A percentile compares a stretch with the other conserved stretches of the same genome.
Evolutionary conservation across 1,284 basidiomycete species (phyloP).

Genomic region (Singerocomus inundabilis): DNA sequence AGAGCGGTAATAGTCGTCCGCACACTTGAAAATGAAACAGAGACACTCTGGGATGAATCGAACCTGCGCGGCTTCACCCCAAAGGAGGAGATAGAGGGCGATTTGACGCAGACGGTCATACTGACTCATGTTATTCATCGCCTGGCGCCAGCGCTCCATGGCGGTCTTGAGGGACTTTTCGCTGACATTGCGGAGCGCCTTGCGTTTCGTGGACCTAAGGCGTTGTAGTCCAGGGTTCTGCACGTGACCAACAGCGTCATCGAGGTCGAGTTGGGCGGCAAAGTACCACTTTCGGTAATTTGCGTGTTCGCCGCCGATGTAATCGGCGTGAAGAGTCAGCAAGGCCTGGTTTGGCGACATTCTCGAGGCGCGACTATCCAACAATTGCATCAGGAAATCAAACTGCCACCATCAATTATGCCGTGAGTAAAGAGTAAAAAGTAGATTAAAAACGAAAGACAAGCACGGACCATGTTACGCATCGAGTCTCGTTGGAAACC

Average conservation of each 20-base stretch:
- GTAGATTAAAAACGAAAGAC: neutral
- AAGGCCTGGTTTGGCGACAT: slow-evolving; percentile 97
- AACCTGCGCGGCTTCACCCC: slow-evolving; percentile 98
- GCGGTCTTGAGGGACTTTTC: slow-evolving; percentile 90
- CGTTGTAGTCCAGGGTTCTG: slow-evolving; percentile 91
- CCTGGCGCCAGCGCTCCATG: slow-evolving; percentile 91
- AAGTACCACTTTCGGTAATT: slow-evolving; percentile 99
- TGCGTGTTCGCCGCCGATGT: slow-evolving; percentile 96
- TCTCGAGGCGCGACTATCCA: slow-evolving; percentile 94
- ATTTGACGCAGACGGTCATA: slow-evolving; percentile 98
- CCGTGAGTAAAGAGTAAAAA: slow-evolving; percentile 1
- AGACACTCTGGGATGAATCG: slow-evolving; percentile 98
- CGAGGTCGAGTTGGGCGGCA: slow-evolving; percentile 97
- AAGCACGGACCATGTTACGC: slow-evolving; percentile 75
- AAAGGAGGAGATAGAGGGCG: slow-evolving; percentile 93
- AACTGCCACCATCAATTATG: slow-evolving; percentile 50
- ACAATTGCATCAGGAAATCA: slow-evolving; percentile 97
- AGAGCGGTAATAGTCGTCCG: slow-evolving; percentile 98
- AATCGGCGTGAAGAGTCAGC: slow-evolving; percentile 95
- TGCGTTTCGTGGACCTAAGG: slow-evolving; percentile 64
- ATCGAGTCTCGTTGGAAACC: slow-evolving; percentile 94
- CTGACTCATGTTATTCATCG: slow-evolving; percentile 98
- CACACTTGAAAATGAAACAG: slow-evolving; percentile 99
- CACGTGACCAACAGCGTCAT: slow-evolving; percentile 92
- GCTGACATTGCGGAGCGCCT: slow-evolving; percentile 41